These are phyloP conservation scores for Macrophomina tecta DNA, from an alignment of 2,329 filamentous ascomycete genomes.

Conservation along the genomic window DNA sequence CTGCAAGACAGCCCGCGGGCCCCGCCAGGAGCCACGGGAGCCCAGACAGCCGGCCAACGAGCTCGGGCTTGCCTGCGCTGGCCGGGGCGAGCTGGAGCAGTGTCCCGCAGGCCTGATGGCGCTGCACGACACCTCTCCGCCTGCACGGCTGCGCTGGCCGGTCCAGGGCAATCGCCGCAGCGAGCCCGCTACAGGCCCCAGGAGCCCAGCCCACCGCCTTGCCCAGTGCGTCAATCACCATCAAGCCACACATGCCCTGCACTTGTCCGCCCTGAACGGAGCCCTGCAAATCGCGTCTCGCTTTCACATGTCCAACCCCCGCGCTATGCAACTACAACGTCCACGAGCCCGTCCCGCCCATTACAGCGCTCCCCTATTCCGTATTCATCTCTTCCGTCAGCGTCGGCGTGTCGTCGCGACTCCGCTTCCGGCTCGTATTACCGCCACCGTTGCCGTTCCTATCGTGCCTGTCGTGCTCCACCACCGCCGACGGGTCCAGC, in stretches of 20 bases:
- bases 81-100: too few relatives aligned
- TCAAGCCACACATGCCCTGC: background rate
- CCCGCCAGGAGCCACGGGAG: background rate
- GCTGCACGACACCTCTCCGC: too few relatives aligned
- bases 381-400: constrained; percentile 21
- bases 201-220: constrained; percentile 1
- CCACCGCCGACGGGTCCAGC: background rate
- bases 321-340: constrained; percentile 17
- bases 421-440: constrained; percentile 18
- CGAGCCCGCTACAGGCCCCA: background rate
- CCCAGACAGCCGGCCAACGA: background rate
- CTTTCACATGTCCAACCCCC: background rate
- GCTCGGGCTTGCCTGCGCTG: too few relatives aligned
- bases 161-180: background rate
- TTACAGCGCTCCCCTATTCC: constrained; percentile 15
- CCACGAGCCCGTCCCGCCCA: background rate
- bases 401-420: constrained; percentile 19
- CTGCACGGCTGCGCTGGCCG: too few relatives aligned
- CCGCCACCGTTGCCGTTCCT: background rate
- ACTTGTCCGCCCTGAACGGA: background rate
- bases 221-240: constrained; percentile 1
- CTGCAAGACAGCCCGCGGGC: background rate
- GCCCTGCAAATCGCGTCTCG: background rate
- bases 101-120: too few relatives aligned
- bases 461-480: constrained; percentile 3